Evolutionary conservation across 2,329 filamentous ascomycete species (phyloP).

Genomic region (Fusarium proliferatum): DNA sequence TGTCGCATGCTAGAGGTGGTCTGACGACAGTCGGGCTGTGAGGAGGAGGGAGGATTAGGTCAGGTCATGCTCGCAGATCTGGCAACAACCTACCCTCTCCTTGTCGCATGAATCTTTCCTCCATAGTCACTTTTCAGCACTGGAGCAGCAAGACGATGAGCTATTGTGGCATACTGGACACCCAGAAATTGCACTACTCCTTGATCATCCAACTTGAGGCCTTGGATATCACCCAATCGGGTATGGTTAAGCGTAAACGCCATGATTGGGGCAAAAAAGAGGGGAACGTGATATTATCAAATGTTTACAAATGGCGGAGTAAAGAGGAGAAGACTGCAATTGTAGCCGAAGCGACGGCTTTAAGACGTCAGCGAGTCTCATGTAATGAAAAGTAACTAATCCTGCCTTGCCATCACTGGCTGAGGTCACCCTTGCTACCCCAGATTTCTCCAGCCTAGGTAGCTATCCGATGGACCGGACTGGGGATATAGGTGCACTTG

Average conservation of each 20-base stretch:
- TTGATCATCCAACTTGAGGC: background rate
- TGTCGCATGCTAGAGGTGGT: background rate
- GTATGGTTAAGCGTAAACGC: background rate
- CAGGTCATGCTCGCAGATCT: rapidly evolving
- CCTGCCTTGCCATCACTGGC: rapidly evolving
- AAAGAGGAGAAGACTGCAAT: background rate
- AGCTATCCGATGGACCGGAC: background rate
- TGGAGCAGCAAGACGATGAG: background rate
- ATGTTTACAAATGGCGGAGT: background rate
- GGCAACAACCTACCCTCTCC: background rate
- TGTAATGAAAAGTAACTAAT: background rate
- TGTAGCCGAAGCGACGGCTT: background rate
- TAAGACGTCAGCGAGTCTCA: background rate
- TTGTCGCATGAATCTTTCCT: background rate
- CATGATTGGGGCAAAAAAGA: background rate
- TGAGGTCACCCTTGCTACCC: background rate
- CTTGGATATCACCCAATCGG: background rate
- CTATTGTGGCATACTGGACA: background rate
- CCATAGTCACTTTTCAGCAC: rapidly evolving
- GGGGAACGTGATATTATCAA: background rate
- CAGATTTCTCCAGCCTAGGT: background rate
- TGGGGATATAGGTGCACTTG: background rate
- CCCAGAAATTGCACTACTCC: background rate
- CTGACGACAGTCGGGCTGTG: background rate
- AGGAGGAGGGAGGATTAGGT: background rate